Base-by-base conservation (phyloP, 176 grass and related monocot species). In the Rhynchospora tenuis region DNA sequence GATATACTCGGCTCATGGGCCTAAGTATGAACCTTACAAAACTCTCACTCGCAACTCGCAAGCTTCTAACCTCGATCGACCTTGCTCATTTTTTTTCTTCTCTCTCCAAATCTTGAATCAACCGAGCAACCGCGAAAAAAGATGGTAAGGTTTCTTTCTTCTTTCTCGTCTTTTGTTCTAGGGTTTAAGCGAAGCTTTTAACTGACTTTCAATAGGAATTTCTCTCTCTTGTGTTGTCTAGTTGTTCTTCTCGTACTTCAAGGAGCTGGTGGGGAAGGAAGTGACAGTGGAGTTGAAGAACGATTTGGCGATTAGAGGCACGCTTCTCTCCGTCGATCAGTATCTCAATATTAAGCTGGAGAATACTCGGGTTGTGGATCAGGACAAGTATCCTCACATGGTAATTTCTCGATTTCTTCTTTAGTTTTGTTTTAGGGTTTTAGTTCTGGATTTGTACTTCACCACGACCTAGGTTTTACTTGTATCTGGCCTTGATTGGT, bases 261-360 rank as follows among this genome's bases (percentile, higher is more conserved):
- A 97, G 80, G 94, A 97, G 90, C 85, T 97, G n/a, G 94, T 94
- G 64, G 94, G 94, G 50, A 97, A 97, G 90, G 92, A 97, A 81
- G 94, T 97, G 73, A 97, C 94, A 0, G 94, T 97, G 63, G 94
- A 97, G 75, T 88, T 94, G 50, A 97, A 97, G 94, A 97, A 97
- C 76, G 94, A 94, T 69, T 87, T 97, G 78, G 94, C 94, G 5
- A 97, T 97, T 73, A 81, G 90, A 33, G 94, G 94, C 62, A 97
- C 87, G 54, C 94, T 97, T 57, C 94, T 94, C 82, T 97, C 91
- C 43, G 94, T 97, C 4, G 94, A 97, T 62, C 94, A 94, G 77
- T 97, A 97, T 84, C 91, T 97, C 80, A 97, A 97, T 83, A 97
- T 97, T 89, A 97, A 97, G 90, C 92, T 97, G 23, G 94, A 97